phyloP scores from a whole-genome alignment of 164 flowering plant species.

The Kingdonia uniflora region DNA sequence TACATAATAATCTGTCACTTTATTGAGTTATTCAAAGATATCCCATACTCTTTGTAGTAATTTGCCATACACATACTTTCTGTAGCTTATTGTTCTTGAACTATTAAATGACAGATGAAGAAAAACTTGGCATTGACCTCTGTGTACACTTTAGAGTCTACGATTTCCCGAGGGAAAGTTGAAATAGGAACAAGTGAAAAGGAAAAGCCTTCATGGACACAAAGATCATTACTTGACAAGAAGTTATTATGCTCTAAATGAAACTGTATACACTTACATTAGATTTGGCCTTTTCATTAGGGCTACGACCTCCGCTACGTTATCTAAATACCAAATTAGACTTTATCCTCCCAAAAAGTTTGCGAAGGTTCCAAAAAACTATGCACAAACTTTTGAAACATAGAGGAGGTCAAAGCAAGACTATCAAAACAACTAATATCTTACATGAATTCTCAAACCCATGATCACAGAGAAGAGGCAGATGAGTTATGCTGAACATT shows the following conservation, averaged over 20 bases:
- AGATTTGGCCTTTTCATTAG: too few species aligned
- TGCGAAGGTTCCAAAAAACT: neutral
- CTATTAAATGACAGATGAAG: slow-evolving; percentile 42
- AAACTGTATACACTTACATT: too few species aligned
- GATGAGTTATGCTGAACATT: too few species aligned
- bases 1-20: neutral
- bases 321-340: too few species aligned
- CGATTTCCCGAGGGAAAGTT: slow-evolving; percentile 44
- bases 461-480: too few species aligned
- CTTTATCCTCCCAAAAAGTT: neutral
- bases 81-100: neutral
- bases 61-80: neutral
- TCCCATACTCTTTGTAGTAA: neutral
- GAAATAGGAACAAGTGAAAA: too few species aligned
- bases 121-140: slow-evolving; percentile 51
- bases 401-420: too few species aligned
- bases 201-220: too few species aligned
- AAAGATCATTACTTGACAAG: too few species aligned
- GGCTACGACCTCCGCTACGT: too few species aligned
- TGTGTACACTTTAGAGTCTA: slow-evolving; percentile 64
- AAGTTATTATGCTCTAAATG: slow-evolving; percentile 75
- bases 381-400: neutral
- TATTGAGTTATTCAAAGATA: neutral
- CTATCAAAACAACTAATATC: too few species aligned
- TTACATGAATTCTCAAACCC: too few species aligned